These are phyloP conservation scores for Termitomyces sp. DNA, from an alignment of 768 basidiomycete genomes.

Conservation along the genomic window DNA sequence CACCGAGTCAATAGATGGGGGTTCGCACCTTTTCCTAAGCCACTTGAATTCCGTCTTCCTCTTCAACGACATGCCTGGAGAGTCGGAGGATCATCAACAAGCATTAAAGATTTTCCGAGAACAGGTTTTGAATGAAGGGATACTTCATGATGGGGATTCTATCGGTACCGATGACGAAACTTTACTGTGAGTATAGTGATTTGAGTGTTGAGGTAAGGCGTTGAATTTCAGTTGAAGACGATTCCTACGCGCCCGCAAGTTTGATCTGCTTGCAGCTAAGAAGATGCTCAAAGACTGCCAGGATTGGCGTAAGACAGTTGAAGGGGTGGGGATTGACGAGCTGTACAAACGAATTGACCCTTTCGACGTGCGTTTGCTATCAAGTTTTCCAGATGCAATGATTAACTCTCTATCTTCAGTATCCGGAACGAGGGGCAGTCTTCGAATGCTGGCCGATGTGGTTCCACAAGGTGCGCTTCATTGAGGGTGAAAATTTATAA, in stretches of 20 bases:
- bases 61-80: conserved; percentile 12
- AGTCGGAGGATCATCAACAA: conserved; percentile 26
- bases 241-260: conserved; percentile 75
- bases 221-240: conserved; percentile 40
- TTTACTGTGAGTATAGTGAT: conserved; percentile 44
- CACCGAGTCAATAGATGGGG: not conserved
- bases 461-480: conserved; percentile 63
- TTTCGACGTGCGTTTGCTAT: conserved; percentile 54
- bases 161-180: conserved; percentile 62
- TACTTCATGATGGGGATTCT: conserved; percentile 58
- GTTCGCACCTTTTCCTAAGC: not conserved
- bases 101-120: conserved; percentile 50
- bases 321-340: conserved; percentile 64
- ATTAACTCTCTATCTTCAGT: conserved; percentile 39
- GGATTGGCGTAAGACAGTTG: conserved; percentile 64
- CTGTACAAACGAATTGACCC: conserved; percentile 63
- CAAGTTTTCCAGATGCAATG: not conserved
- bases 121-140: conserved; percentile 49
- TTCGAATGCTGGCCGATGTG: conserved; percentile 79
- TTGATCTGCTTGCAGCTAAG: conserved; percentile 55
- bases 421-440: conserved; percentile 64
- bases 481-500: not conserved
- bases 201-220: not conserved
- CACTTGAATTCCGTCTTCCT: not conserved
- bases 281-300: conserved; percentile 68